Evolutionary conservation across 371 early-diverging fungal genomes (phyloP).

Genomic region (Apophysomyces elegans): DNA sequence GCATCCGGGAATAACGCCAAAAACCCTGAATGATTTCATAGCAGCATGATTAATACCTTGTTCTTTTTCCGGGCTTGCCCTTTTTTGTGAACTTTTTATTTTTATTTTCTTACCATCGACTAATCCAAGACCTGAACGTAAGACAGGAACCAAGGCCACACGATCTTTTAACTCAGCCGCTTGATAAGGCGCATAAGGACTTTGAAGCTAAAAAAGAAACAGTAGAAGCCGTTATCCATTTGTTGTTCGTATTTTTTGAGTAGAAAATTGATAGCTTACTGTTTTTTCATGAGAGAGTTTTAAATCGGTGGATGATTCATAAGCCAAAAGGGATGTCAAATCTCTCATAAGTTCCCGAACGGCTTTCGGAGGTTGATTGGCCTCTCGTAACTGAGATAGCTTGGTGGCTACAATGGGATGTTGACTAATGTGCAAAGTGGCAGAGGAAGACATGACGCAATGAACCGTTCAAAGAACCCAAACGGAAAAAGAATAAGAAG

Average conservation of each 20-base stretch:
- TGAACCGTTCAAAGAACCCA: background rate
- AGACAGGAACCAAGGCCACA: conserved; percentile 81
- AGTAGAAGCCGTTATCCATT: background rate
- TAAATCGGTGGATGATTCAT: conserved; percentile 70
- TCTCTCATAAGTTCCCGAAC: conserved; percentile 73
- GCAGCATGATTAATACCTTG: background rate
- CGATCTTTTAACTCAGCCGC: conserved; percentile 54
- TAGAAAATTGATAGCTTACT: conserved; percentile 23
- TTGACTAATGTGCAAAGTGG: conserved; percentile 41
- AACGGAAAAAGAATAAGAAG: conserved; percentile 14
- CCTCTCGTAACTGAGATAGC: conserved; percentile 71
- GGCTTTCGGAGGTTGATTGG: conserved; percentile 57
- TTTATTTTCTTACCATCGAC: conserved; percentile 59
- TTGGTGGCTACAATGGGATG: conserved; percentile 79
- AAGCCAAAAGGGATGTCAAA: conserved; percentile 65
- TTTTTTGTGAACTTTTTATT: no score
- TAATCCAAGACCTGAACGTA: conserved; percentile 81
- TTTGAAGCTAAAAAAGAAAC: conserved; percentile 38
- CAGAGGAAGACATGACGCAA: background rate
- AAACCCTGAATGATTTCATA: conserved; percentile 51
- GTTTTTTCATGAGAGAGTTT: conserved; percentile 40
- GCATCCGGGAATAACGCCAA: conserved; percentile 75
- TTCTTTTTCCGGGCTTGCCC: no score
- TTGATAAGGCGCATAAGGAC: conserved; percentile 56
- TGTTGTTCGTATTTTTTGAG: background rate